Evolutionary conservation across 1,284 basidiomycete genomes (phyloP), one percentile per base, ranked within the genome.

Genomic region (Cutaneotrichosporon cyanovorans): DNA sequence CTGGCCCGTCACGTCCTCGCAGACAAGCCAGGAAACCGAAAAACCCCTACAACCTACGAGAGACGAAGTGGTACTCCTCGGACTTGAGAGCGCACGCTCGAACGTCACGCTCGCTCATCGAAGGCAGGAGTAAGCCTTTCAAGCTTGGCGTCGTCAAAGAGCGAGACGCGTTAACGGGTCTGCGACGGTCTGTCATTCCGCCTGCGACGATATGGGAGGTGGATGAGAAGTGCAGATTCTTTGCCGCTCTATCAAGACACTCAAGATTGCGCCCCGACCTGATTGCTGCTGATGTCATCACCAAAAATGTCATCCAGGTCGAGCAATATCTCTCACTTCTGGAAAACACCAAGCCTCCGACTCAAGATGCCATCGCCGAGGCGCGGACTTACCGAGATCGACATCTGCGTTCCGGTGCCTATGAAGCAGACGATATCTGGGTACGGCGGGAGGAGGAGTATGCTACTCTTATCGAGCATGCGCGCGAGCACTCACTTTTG

Each of bases 251-350:
- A 14, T 62, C 74, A 14, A 63, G 79, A 0, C 74, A 83, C 63
- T 86, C 84, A n/a, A 76, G 82, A 19, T 69, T 80, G 16, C 73
- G 83, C 18, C 81, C 83, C 1, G 85, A 88, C 62, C 73, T 86
- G 37, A 82, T 87, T 45, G 79, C 83, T 0, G 71, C 68, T n/a
- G 76, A 77, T 42, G 70, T 85, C 30, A 45, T 52, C 5, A 78
- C 78, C n/a, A 86, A 85, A 67, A 76, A 73, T 12, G 66, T 77
- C 3, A 60, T 74, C 14, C 81, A 85, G 44, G 80, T 86, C 21
- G 77, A 75, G 41, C 63, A 75, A 4, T 86, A 84, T 57, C 66
- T 86, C 46, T 72, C 77, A 20, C 41, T 70, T 12, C 73, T 86
- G 21, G 56, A 56, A 2, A 41, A 45, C 2, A 58, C 53, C 3